These are phyloP conservation scores for Cubamyces sp. DNA, from an alignment of 768 basidiomycete species.

Conservation along the genomic window DNA sequence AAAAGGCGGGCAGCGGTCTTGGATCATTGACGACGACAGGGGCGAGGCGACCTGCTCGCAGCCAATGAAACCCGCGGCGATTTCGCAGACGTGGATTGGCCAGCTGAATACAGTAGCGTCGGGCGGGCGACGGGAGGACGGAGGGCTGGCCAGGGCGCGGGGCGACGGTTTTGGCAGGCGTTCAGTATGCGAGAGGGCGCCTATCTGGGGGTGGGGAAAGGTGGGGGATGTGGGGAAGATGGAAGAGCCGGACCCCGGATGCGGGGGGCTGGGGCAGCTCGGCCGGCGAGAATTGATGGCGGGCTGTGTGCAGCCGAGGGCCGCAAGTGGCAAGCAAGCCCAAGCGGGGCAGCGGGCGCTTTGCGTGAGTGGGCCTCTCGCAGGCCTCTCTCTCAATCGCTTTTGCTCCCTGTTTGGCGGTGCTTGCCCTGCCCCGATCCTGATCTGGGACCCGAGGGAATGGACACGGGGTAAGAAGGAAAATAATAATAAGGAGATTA, in stretches of 20 bases:
- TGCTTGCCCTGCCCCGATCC: constrained; percentile 9
- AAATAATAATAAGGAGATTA: constrained; percentile 22
- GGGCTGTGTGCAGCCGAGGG: not conserved
- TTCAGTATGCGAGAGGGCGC: constrained; percentile 7
- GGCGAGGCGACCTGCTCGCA: not conserved
- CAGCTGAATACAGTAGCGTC: not conserved
- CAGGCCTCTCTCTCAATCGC: too few species aligned
- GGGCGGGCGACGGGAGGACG: not conserved
- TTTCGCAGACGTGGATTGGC: constrained; percentile 5
- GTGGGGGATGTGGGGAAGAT: constrained; percentile 21
- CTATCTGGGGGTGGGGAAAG: constrained; percentile 1
- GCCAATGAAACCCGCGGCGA: constrained; percentile 4
- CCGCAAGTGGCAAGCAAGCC: not conserved
- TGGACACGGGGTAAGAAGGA: constrained; percentile 19
- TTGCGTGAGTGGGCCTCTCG: too few species aligned
- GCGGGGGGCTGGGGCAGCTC: constrained; percentile 17
- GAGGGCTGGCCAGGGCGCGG: not conserved
- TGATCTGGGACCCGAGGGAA: constrained; percentile 7
- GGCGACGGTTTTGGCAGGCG: constrained; percentile 9
- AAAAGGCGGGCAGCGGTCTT: constrained; percentile 4
- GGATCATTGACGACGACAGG: constrained; percentile 10
- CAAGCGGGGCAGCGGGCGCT: not conserved
- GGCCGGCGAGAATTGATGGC: constrained; percentile 24
- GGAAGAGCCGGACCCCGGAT: constrained; percentile 19
- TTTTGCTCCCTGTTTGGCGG: constrained; percentile 2